phyloP scores from a whole-genome alignment of 2,329 filamentous ascomycete genomes.

The Bimuria novae-zelandiae region DNA sequence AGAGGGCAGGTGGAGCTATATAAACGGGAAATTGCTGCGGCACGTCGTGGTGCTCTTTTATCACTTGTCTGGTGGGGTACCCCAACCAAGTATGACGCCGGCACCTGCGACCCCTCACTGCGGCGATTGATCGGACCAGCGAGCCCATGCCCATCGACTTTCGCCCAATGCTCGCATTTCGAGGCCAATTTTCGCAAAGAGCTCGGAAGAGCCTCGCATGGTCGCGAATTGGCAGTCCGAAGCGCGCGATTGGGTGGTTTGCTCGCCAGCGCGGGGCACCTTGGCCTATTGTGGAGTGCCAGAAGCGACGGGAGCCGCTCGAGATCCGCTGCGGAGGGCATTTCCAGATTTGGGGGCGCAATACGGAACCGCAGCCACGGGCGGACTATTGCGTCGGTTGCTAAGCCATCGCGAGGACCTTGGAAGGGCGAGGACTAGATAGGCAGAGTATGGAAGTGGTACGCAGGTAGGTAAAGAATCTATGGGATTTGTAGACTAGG shows the following conservation, averaged over 20 bases:
- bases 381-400: no score
- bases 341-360: slow-evolving; percentile 13
- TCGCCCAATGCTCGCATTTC: slow-evolving; percentile 32
- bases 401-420: no score
- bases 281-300: slow-evolving; percentile 8
- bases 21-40: slow-evolving; percentile 17
- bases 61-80: slow-evolving; percentile 13
- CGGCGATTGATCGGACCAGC: slow-evolving; percentile 20
- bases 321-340: slow-evolving; percentile 9
- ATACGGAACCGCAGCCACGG: slow-evolving; percentile 10
- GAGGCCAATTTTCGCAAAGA: slow-evolving; percentile 31
- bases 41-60: slow-evolving; percentile 32
- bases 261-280: slow-evolving; percentile 7
- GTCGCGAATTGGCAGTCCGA: background rate
- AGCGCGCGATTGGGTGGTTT: background rate
- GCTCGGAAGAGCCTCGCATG: slow-evolving; percentile 18
- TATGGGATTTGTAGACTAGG: background rate
- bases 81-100: no score
- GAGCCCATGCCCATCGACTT: slow-evolving; percentile 15
- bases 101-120: slow-evolving; percentile 35
- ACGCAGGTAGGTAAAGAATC: background rate
- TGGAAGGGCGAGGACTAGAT: background rate
- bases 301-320: slow-evolving; percentile 1
- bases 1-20: slow-evolving; percentile 12
- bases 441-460: background rate